Base-by-base conservation (phyloP, 495 filamentous ascomycete genomes). In the Pseudomonodictys pantanalensis region DNA sequence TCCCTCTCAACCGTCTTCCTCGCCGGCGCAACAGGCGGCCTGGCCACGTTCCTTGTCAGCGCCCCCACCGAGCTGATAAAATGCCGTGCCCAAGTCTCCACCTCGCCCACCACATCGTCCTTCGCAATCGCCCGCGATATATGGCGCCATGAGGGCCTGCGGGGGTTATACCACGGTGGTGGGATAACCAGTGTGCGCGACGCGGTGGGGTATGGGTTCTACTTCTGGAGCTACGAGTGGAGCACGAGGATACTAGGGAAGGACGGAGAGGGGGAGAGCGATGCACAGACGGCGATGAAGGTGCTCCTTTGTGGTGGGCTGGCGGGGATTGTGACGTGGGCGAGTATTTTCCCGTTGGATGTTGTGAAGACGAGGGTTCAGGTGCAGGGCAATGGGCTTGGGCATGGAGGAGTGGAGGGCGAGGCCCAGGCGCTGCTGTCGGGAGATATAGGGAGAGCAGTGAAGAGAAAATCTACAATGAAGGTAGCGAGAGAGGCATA, bases 11-110 rank as follows among this genome's bases (percentile, higher is more conserved):
- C 82, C 17, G 81, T 87, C 12, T 96, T 84, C 82, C 49, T 84
- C 10, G 90, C 90, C 23, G 91, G 91, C 30, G 88, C 86, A 17
- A 72, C 82, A 6, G 87, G 88, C 25, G 91, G 91, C 12, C 75
- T 96, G 30, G 87, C 88, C 28, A 92, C 86, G 23, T 96, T 88
- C 79, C 76, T 85, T 49, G 76, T 96, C 55, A 88, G 85, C 48
- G 85, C 90, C 11, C 91, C 91, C 1, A 93, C 89, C 1, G 91
- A 96, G 71, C 77, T 95, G 10, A 79, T 96, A 55, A 96, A 96
- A 73, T 92, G 89, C 67, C 82, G 88, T 17, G 83, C 89, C 0
- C 91, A 96, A 68, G 69, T 88, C 23, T 58, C 55, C 18, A 53
- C 17, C 18, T 46, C 15, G 65, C 74, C 22, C 39, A 33, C 15